Evolutionary conservation across 352 stramenopile species (phyloP).

Genomic region (Globisporangium mamillatum): DNA sequence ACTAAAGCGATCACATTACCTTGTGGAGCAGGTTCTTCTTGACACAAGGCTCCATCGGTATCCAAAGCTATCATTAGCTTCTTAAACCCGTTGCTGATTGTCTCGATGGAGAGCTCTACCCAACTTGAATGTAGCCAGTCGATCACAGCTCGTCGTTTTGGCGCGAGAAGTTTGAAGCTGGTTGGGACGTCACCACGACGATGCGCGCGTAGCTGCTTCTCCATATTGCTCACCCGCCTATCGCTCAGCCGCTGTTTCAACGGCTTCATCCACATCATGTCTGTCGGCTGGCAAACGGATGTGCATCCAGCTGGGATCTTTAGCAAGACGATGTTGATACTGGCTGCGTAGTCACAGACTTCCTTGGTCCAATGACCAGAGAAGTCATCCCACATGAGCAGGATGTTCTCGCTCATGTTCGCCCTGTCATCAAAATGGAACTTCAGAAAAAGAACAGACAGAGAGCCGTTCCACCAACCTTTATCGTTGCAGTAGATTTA

Average conservation of each 20-base stretch:
- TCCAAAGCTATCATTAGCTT: too few species aligned
- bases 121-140: too few species aligned
- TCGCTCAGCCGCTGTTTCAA: slow-evolving; percentile 7
- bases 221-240: background rate
- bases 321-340: slow-evolving; percentile 3
- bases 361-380: background rate
- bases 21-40: background rate
- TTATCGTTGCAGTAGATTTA: slow-evolving; percentile 26
- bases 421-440: background rate
- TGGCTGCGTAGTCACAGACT: background rate
- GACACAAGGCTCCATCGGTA: too few species aligned
- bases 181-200: too few species aligned
- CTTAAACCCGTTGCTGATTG: too few species aligned
- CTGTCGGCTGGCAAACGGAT: slow-evolving; percentile 18
- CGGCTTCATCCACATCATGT: slow-evolving; percentile 18
- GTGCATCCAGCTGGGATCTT: slow-evolving; percentile 19
- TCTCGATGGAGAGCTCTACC: too few species aligned
- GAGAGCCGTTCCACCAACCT: slow-evolving; percentile 15
- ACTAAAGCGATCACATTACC: background rate
- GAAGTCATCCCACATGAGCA: background rate
- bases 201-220: too few species aligned
- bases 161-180: too few species aligned
- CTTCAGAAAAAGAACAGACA: background rate
- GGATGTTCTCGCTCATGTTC: background rate
- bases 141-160: too few species aligned